Evolutionary conservation across 306 rosid genomes (phyloP).

Genomic region (Rubus idaeus): DNA sequence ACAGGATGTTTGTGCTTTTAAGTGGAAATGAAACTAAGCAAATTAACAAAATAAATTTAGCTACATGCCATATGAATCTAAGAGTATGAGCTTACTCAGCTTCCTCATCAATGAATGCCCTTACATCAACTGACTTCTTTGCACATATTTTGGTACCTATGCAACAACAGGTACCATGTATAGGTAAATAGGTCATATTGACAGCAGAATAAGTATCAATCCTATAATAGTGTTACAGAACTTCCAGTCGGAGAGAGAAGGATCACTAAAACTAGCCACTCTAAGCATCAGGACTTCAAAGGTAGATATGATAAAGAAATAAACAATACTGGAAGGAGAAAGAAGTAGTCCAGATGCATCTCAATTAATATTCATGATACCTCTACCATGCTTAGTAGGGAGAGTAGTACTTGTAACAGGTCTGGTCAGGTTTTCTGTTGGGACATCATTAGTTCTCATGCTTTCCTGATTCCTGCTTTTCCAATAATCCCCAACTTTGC

Average conservation of each 20-base stretch:
- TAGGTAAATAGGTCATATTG: constrained; percentile 12
- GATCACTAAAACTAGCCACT: not conserved
- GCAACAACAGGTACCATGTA: constrained; percentile 19
- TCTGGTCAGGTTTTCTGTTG: constrained; percentile 29
- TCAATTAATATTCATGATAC: constrained; percentile 37
- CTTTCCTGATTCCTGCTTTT: constrained; percentile 39
- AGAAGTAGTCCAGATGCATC: not conserved
- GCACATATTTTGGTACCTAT: constrained; percentile 72
- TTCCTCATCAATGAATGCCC: constrained; percentile 83
- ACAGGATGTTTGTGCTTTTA: not conserved
- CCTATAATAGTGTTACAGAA: not conserved
- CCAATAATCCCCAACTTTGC: constrained; percentile 52
- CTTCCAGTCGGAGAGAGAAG: not conserved
- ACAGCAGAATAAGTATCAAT: constrained; percentile 15
- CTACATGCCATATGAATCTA: not conserved
- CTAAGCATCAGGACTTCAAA: constrained; percentile 1
- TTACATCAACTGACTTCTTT: constrained; percentile 45
- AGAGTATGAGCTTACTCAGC: constrained; percentile 72
- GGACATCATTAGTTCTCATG: constrained; percentile 24
- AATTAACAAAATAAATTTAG: not conserved
- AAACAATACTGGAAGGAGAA: not conserved
- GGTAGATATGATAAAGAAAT: not conserved
- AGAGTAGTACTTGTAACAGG: constrained; percentile 30
- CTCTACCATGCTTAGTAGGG: constrained; percentile 41
- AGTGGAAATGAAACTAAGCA: not conserved